Evolutionary conservation across 805 yeast species (phyloP), one percentile per base, ranked within the genome.

Genomic region (Candida krabiensis): DNA sequence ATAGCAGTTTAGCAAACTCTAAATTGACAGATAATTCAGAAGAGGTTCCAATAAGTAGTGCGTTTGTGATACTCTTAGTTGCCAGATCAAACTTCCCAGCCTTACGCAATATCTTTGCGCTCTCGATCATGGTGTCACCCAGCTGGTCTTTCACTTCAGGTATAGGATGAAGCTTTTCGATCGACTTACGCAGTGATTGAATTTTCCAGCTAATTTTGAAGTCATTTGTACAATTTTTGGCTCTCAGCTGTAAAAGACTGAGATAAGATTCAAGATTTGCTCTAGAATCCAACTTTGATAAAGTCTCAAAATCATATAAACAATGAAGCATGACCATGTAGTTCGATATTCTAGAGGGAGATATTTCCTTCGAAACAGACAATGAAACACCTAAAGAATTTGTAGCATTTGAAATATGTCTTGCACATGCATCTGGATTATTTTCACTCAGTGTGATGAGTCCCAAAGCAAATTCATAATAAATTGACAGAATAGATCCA

Each of bases 1-100:
- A 91, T 27, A 88, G 61, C 7, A 93, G 69, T 40, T 85, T 80
- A 0, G 96, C 83, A 58, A 84, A 83, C 56, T 89, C 96, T 27
- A 84, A 61, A 41, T 81, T 83, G 5, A 85, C 81, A 5, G 35
- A 26, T 2, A 45, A 34, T 12, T 55, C 52, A 17, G 67, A 66
- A 5, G 61, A 54, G 19, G 67, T 62, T 9, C 66, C 68, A 12
- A 64, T 55, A 2, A 67, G 62, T 61, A 77, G 65, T 1, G 87
- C 88, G 50, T 78, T 70, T 54, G 85, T 73, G 16, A 84, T 74
- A 7, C 81, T 71, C 15, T 80, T 73, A 2, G 87, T 79, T 0
- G 96, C 83, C 26, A 87, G 69, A 50, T 86, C 93, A 3, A 82
- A 63, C 42, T 90, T 72, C 8, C 79, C 75, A 41, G 80, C 79